Evolutionary conservation across 2,329 filamentous ascomycete species (phyloP).

Genomic region (Neoarthrinium moseri): DNA sequence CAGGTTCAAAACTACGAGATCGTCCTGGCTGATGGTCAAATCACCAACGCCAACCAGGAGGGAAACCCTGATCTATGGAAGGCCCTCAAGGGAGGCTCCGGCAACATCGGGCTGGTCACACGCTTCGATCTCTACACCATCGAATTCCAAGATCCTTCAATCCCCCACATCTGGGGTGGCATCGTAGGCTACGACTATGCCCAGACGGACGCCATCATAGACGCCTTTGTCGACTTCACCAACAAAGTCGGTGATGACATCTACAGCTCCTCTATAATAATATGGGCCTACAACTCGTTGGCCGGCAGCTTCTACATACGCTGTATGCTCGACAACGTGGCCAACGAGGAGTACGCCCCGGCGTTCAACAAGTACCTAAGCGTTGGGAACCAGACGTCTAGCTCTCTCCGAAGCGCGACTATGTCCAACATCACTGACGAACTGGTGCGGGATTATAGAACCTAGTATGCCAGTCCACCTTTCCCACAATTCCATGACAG

Average conservation of each 20-base stretch:
- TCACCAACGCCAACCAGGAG: conserved; percentile 36
- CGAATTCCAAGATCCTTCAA: conserved; percentile 4
- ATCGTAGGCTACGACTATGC: conserved; percentile 9
- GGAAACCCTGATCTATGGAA: conserved; percentile 39
- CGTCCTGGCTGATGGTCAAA: conserved; percentile 35
- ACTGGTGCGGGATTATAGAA: conserved; percentile 5
- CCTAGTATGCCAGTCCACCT: not conserved
- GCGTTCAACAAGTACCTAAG: conserved; percentile 13
- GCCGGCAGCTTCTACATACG: not conserved
- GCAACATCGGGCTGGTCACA: conserved; percentile 41
- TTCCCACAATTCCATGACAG: fast-evolving
- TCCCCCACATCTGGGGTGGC: conserved; percentile 15
- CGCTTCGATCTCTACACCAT: conserved; percentile 23
- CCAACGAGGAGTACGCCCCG: conserved; percentile 6
- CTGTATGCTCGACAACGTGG: conserved; percentile 2
- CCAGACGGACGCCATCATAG: conserved; percentile 11
- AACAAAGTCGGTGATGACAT: conserved; percentile 7
- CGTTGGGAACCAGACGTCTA: conserved; percentile 6
- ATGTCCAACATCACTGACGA: conserved; percentile 9
- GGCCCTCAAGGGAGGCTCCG: conserved; percentile 43
- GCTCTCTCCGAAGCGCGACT: conserved; percentile 10
- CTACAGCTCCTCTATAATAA: not conserved
- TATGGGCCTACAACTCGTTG: not conserved
- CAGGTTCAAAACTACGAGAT: conserved; percentile 41
- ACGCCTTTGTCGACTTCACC: conserved; percentile 14